These are phyloP conservation scores for Coemansia sp. DNA, from an alignment of 192 early-diverging fungal genomes.

Conservation along the genomic window DNA sequence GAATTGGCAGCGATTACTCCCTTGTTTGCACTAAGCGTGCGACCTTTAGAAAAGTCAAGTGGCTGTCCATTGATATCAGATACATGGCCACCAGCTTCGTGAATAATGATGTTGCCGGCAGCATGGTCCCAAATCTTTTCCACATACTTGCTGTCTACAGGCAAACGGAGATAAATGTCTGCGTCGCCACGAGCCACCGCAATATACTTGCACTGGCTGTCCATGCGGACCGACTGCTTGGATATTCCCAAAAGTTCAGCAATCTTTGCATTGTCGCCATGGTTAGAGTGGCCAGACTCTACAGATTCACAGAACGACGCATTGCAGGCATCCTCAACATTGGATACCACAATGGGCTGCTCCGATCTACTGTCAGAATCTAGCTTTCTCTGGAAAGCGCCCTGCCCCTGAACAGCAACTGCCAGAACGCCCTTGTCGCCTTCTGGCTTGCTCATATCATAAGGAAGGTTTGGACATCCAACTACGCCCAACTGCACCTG, in stretches of 20 bases:
- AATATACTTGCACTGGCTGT: conserved; percentile 97
- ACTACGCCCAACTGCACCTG: conserved; percentile 85
- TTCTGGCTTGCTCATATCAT: conserved; percentile 58
- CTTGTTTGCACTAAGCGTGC: conserved; percentile 78
- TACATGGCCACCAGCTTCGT: conserved; percentile 89
- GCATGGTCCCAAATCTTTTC: conserved; percentile 99
- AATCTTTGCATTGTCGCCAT: conserved; percentile 76
- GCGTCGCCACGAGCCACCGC: conserved; percentile 90
- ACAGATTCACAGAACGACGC: conserved; percentile 94
- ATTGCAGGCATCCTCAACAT: conserved; percentile 55
- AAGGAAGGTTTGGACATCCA: conserved; percentile 79
- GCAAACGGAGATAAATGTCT: conserved; percentile 87
- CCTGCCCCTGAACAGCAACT: conserved; percentile 81
- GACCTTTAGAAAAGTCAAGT: conserved; percentile 86
- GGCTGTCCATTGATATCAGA: conserved; percentile 78
- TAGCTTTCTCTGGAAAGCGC: conserved; percentile 76
- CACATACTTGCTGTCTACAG: conserved; percentile 72
- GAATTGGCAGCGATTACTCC: conserved; percentile 84
- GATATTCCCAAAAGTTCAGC: conserved; percentile 78
- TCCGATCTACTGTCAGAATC: conserved; percentile 39
- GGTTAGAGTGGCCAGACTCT: conserved; percentile 87
- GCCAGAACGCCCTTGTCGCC: conserved; percentile 78
- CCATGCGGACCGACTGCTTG: conserved; percentile 81
- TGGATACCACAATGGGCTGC: conserved; percentile 57
- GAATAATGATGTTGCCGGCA: conserved; percentile 82